A percentile compares a stretch with the other conserved stretches of the same genome.
Evolutionary conservation across 208 protist genomes (phyloP).

Genomic region (Sergeia podlipaevii): DNA sequence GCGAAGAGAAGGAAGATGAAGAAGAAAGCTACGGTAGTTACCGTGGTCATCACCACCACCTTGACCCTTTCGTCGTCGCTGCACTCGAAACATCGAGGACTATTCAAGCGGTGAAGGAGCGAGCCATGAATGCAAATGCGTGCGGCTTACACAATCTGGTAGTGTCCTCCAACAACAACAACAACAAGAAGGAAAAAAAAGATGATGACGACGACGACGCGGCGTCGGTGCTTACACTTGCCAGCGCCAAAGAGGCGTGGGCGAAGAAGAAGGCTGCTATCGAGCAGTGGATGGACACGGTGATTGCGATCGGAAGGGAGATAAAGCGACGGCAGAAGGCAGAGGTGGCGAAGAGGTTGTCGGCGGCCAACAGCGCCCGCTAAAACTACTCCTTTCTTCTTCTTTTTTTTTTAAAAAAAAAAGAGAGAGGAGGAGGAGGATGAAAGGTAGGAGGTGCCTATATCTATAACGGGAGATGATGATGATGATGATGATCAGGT

Average conservation of each 20-base stretch:
- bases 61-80: too few species aligned
- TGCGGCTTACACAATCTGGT: conserved; percentile 17
- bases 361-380: background rate
- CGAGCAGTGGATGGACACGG: conserved; percentile 1
- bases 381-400: conserved; percentile 2
- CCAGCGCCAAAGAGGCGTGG: conserved; percentile 11
- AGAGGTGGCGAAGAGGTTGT: too few species aligned
- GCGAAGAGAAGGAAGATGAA: too few species aligned
- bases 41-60: too few species aligned
- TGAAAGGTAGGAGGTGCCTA: too few species aligned
- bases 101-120: background rate
- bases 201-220: background rate
- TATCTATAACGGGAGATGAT: background rate
- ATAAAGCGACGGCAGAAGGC: conserved; percentile 10
- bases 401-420: conserved; percentile 12
- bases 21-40: too few species aligned
- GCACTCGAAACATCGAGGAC: too few species aligned
- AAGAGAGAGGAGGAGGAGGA: background rate
- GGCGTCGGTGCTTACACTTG: background rate
- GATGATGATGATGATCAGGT: too few species aligned
- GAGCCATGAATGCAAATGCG: background rate
- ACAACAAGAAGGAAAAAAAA: background rate
- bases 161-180: background rate
- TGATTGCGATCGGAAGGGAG: background rate
- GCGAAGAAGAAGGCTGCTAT: background rate